These are phyloP conservation scores for Boletellus deceptivus DNA, from an alignment of 1,284 basidiomycete species.

Conservation along the genomic window DNA sequence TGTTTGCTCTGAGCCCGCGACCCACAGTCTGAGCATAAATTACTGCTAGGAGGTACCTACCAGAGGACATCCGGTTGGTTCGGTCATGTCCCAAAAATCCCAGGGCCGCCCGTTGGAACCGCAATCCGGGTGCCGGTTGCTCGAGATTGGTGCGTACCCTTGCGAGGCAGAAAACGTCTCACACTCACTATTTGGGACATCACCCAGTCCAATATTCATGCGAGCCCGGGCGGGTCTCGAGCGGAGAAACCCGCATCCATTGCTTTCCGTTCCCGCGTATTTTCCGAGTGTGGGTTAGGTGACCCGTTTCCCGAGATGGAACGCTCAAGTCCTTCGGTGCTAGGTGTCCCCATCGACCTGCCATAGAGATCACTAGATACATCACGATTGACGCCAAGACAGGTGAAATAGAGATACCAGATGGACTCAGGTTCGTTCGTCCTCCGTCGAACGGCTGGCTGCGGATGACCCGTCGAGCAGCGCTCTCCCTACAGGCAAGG, in stretches of 20 bases:
- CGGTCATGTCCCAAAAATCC: slow-evolving; percentile 10
- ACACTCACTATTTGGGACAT: slow-evolving; percentile 5
- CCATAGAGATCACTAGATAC: slow-evolving; percentile 68
- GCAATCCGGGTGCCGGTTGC: slow-evolving; percentile 48
- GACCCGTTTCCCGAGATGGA: not conserved
- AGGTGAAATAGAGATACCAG: slow-evolving; percentile 62
- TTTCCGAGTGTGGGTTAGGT: slow-evolving; percentile 60
- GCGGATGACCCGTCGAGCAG: slow-evolving; percentile 31
- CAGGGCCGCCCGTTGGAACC: not conserved
- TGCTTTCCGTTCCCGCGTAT: slow-evolving; percentile 73
- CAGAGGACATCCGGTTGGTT: not conserved
- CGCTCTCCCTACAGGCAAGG: slow-evolving; percentile 46
- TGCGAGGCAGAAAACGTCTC: slow-evolving; percentile 3
- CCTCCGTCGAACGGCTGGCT: slow-evolving; percentile 1
- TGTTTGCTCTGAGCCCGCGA: not conserved
- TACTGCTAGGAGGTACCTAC: too few relatives aligned
- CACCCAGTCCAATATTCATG: slow-evolving; percentile 57
- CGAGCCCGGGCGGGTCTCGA: slow-evolving; percentile 36
- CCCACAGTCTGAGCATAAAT: not conserved
- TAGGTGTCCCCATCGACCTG: slow-evolving; percentile 62
- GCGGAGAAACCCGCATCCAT: slow-evolving; percentile 40
- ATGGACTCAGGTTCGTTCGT: slow-evolving; percentile 41
- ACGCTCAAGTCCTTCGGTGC: slow-evolving; percentile 6
- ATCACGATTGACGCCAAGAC: slow-evolving; percentile 55
- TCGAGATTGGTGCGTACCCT: slow-evolving; percentile 49